Evolutionary conservation across 805 yeast genomes (phyloP).

Genomic region (Yamadazyma scolyti): DNA sequence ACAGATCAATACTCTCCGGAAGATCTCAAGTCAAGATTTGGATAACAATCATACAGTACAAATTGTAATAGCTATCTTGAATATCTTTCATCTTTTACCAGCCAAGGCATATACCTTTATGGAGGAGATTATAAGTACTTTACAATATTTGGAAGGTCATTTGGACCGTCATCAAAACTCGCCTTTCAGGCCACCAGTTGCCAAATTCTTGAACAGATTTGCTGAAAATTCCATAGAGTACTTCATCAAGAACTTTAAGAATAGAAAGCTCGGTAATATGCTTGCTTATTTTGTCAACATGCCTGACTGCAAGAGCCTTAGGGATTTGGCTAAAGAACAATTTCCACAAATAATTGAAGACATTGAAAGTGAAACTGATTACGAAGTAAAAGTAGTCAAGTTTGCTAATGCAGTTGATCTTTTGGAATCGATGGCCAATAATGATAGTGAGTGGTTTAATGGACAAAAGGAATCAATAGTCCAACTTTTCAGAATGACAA

Average conservation of each 20-base stretch:
- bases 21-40: conserved; percentile 75
- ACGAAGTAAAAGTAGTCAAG: conserved; percentile 55
- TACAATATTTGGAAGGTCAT: conserved; percentile 75
- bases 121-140: conserved; percentile 76
- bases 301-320: conserved; percentile 52
- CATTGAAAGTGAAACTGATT: conserved; percentile 45
- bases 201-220: conserved; percentile 80
- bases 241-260: conserved; percentile 62
- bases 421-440: conserved; percentile 47
- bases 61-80: conserved; percentile 83
- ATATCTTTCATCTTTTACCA: conserved; percentile 88
- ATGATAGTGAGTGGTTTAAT: conserved; percentile 57
- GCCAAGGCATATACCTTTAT: conserved; percentile 88
- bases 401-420: conserved; percentile 74
- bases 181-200: conserved; percentile 89
- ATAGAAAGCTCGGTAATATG: conserved; percentile 61
- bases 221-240: conserved; percentile 69
- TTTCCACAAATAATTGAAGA: conserved; percentile 46
- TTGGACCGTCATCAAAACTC: conserved; percentile 81
- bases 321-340: conserved; percentile 52
- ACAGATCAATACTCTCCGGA: conserved; percentile 70
- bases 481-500: conserved; percentile 33
- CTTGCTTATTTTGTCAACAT: conserved; percentile 62
- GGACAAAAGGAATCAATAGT: conserved; percentile 45
- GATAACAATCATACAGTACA: conserved; percentile 78